Base-by-base conservation (phyloP, 2,329 filamentous ascomycete species). In the Pseudonectria foliicola region DNA sequence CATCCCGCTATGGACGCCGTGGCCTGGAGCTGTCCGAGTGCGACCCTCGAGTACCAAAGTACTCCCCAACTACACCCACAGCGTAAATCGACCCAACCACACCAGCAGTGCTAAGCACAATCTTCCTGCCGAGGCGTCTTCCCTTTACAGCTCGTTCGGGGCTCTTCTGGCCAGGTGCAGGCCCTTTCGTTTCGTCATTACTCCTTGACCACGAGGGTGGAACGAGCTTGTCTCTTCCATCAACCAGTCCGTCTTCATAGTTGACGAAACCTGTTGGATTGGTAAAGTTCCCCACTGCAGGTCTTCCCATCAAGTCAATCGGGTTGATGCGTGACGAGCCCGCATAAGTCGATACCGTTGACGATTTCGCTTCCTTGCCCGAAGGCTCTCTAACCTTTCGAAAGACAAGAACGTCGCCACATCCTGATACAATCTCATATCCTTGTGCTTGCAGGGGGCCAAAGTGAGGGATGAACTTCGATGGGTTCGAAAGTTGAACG, bases 201-300 rank as follows among this genome's bases (percentile, higher is more conserved):
- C 66, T 64, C 39, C 61, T 62, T 26, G 66, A 64, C 24, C 37
- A 33, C 16, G 31, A 63, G 24, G 61, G 56, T 10, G 62, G 56
- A 8, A 53, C 48, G 4, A 56, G 57, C 37, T 58, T 59, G 11
- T 54, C 43, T 12, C 34, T 27, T 3, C 39, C 29, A 26, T 51
- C 54, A 7, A 57, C 54, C 29, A 53, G 45, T n/a, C 44, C 51
- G 40, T 79, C 18, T 21, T 21, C 72, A 44, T 79, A 74, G 44
- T 79, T 80, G 28, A 82, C 72, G 48, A 78, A 82, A 1, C 77
- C 78, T 1, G 77, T 82, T 2, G 78, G 77, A 24, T 73, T 78
- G 13, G 76, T 75, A 51, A 78, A 82, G 34, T 72, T 71, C 4
- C 74, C 75, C 5, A 73, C 71, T 10, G 63, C 59, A 4, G 59